Conservation (phyloP, 140 eudicot genomes). For the Bidens hawaiensis region DNA sequence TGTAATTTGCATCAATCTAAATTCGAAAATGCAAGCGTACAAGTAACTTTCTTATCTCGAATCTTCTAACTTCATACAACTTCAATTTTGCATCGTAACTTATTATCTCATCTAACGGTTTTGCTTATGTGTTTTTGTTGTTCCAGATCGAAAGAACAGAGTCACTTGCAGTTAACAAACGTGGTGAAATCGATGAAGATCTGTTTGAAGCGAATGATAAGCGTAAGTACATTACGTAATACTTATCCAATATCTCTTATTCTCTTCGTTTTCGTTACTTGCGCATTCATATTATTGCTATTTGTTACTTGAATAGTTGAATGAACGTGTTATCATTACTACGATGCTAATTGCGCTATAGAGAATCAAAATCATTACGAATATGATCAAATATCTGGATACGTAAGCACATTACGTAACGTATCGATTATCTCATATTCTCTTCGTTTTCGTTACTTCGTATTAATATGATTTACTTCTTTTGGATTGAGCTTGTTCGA, state of each 20-base stretch:
- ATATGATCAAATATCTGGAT: too few species aligned
- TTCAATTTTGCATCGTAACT: neutral
- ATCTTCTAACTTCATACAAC: neutral
- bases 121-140: slow-evolving; percentile 10
- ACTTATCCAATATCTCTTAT: neutral
- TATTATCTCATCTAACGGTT: slow-evolving; percentile 6
- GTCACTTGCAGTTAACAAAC: slow-evolving; percentile 76
- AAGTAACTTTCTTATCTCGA: slow-evolving; percentile 38
- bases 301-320: too few species aligned
- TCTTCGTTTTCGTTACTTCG: neutral
- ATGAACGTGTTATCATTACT: too few species aligned
- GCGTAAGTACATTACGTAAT: slow-evolving; percentile 38
- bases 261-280: too few species aligned
- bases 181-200: slow-evolving; percentile 88
- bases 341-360: too few species aligned
- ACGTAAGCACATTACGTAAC: slow-evolving; percentile 38
- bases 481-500: too few species aligned
- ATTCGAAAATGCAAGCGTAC: slow-evolving; percentile 45
- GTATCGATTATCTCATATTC: too few species aligned
- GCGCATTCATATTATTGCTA: too few species aligned
- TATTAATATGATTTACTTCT: too few species aligned
- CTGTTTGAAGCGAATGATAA: slow-evolving; percentile 86
- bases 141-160: slow-evolving; percentile 75
- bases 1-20: slow-evolving; percentile 2
- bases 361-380: too few species aligned